Base-by-base conservation (phyloP, 208 protist species). In the Novymonas esmeraldas region DNA sequence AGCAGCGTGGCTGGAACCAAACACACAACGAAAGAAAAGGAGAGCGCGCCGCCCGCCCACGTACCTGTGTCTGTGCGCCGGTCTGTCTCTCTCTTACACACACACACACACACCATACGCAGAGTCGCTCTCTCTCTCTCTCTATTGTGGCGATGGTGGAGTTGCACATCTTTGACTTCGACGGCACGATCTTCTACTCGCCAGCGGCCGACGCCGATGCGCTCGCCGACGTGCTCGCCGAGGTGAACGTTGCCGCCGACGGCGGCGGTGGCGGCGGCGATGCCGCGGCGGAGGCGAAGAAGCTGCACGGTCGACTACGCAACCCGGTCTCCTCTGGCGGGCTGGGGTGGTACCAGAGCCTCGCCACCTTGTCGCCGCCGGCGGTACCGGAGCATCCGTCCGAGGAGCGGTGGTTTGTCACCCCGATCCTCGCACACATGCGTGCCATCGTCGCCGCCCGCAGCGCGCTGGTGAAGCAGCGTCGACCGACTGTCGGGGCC, bases 151-250 rank as follows among this genome's bases (percentile, higher is more conserved):
- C 14, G 4, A 87, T 81, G 69, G 55, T 70, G 55, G 81, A 95
- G 51, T 16, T 95, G 2, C 87, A 95, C 67, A 70, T 95, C 29
- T 95, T 93, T 59, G 90, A 95, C 46, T 95, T 95, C 83, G 90
- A 95, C 56, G 87, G 90, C 14, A 93, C 87, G 10, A 67, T 93
- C 34, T 95, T 95, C 59, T 73, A 82, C 70, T 95, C 90, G 16
- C 90, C 90, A 0, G 55, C 71, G 1, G 79, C 77, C 6, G 54
- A 77, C 34, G 34, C 6, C 20, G 36, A 66, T 28, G 62, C 61
- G 22, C 60, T 69, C 78, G 60, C 65, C 64, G 20, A 81, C 78
- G 31, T 52, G 71, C 22, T 73, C n/a, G n/a, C n/a, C n/a, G n/a
- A n/a, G n/a, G n/a, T n/a, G n/a, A n/a, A n/a, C n/a, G n/a, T 80